These are phyloP conservation scores for Corymbia citriodora DNA, from an alignment of 441 rosid genomes.

Conservation along the genomic window DNA sequence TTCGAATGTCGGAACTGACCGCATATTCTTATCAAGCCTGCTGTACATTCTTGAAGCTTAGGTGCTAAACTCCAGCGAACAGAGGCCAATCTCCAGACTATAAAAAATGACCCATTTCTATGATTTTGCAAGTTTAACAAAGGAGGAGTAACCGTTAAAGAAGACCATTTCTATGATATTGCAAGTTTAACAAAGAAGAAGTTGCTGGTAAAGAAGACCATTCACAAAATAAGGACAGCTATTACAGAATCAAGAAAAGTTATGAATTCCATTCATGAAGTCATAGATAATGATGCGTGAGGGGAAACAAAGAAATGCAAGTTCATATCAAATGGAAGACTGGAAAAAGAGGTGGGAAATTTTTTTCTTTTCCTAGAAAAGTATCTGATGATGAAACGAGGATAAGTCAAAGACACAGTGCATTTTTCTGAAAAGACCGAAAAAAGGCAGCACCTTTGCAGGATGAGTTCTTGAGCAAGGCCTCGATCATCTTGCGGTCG, in stretches of 20 bases:
- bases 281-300: not conserved
- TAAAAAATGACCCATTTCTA: not conserved
- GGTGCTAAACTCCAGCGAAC: not conserved
- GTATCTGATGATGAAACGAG: not conserved
- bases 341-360: not conserved
- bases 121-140: not conserved
- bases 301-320: not conserved
- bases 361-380: not conserved
- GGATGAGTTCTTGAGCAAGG: constrained; percentile 63
- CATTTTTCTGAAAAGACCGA: not conserved
- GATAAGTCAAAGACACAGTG: not conserved
- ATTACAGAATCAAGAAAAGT: not conserved
- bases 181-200: not conserved
- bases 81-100: not conserved
- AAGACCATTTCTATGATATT: not conserved
- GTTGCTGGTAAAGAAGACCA: not conserved
- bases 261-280: not conserved
- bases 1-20: not conserved
- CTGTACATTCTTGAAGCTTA: not conserved
- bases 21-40: not conserved
- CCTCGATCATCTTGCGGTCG: constrained; percentile 72
- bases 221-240: not conserved
- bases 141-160: not conserved
- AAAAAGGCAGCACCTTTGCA: constrained; percentile 55
- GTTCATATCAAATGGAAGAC: not conserved